Percentiles rank a stretch among this genome's conserved stretches.
These are phyloP conservation scores for Platanthera guangdongensis DNA, from an alignment of 106 monocot species.

Conservation along the genomic window DNA sequence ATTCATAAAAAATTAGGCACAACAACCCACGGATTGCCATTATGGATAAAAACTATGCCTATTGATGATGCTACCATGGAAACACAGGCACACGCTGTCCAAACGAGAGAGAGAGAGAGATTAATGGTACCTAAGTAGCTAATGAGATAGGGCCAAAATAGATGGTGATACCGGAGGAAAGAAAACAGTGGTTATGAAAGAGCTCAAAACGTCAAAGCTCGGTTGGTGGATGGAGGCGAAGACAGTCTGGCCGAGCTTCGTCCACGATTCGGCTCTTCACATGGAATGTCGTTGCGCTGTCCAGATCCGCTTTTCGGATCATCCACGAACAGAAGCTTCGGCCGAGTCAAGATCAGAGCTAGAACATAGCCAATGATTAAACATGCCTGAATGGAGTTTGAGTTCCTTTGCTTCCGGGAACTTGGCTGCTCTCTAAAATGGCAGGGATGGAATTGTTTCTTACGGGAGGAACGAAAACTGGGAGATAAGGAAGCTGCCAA, in stretches of 20 bases:
- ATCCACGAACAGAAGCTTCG: slow-evolving; percentile 57
- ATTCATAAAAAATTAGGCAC: too few species aligned
- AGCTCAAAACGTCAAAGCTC: slow-evolving; percentile 48
- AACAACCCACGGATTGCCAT: too few species aligned
- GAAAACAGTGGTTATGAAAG: slow-evolving; percentile 48
- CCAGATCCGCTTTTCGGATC: slow-evolving; percentile 59
- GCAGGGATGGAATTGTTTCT: too few species aligned
- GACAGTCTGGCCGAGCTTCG: slow-evolving; percentile 34
- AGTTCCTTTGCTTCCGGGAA: slow-evolving; percentile 3
- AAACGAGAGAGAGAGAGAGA: too few species aligned
- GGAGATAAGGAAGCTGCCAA: background rate
- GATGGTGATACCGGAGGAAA: slow-evolving; percentile 46
- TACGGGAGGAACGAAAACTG: background rate
- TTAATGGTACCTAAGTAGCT: slow-evolving; percentile 20
- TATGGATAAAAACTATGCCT: too few species aligned
- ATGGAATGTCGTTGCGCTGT: slow-evolving; percentile 54
- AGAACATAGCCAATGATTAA: slow-evolving; percentile 28
- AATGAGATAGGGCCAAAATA: slow-evolving; percentile 37
- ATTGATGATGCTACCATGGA: too few species aligned
- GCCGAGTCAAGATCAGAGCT: slow-evolving; percentile 43
- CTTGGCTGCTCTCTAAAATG: background rate
- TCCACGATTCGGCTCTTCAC: slow-evolving; percentile 39
- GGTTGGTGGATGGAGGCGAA: slow-evolving; percentile 55
- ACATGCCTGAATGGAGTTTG: slow-evolving; percentile 14
- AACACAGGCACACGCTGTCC: too few species aligned